Conservation (phyloP, 495 filamentous ascomycete genomes). For the Penicillium ucsense region DNA sequence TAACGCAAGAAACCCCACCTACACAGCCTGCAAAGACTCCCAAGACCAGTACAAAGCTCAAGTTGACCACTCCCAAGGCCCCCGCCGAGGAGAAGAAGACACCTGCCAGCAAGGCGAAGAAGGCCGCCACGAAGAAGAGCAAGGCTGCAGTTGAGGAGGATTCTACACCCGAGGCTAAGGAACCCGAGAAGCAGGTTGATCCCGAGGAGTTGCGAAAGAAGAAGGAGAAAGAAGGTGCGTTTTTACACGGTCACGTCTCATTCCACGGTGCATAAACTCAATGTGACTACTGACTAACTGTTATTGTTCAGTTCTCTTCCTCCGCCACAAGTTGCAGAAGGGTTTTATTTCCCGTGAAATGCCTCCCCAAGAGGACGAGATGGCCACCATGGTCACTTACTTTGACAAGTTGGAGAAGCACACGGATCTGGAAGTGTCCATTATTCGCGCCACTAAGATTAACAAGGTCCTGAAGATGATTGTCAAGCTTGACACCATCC, state of each 20-base stretch:
- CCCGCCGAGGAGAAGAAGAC: slow-evolving; percentile 42
- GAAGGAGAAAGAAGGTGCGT: slow-evolving; percentile 58
- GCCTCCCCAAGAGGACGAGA: slow-evolving; percentile 78
- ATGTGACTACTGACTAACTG: not conserved
- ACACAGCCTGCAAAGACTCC: slow-evolving; percentile 45
- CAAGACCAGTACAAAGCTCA: slow-evolving; percentile 48
- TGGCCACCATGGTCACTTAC: slow-evolving; percentile 72
- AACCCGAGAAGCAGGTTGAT: slow-evolving; percentile 44
- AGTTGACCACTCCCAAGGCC: slow-evolving; percentile 44
- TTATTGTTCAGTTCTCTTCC: slow-evolving; percentile 57
- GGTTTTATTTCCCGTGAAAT: slow-evolving; percentile 76
- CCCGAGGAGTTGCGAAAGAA: slow-evolving; percentile 54
- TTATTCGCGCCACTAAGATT: slow-evolving; percentile 81
- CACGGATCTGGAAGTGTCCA: slow-evolving; percentile 70
- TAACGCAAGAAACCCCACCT: slow-evolving; percentile 9
- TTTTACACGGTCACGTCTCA: not conserved
- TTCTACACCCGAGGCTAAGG: slow-evolving; percentile 33
- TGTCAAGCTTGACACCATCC: slow-evolving; percentile 70
- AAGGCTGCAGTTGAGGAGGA: slow-evolving; percentile 34
- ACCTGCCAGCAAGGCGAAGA: slow-evolving; percentile 52
- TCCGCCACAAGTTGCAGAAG: slow-evolving; percentile 85
- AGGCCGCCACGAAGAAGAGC: slow-evolving; percentile 28
- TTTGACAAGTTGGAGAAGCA: slow-evolving; percentile 70
- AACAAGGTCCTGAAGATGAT: slow-evolving; percentile 91
- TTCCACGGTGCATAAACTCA: not conserved